A percentile compares a stretch with the other conserved stretches of the same genome.
Evolutionary conservation across 192 early-diverging fungal species (phyloP).

Genomic region (Coemansia sp.): DNA sequence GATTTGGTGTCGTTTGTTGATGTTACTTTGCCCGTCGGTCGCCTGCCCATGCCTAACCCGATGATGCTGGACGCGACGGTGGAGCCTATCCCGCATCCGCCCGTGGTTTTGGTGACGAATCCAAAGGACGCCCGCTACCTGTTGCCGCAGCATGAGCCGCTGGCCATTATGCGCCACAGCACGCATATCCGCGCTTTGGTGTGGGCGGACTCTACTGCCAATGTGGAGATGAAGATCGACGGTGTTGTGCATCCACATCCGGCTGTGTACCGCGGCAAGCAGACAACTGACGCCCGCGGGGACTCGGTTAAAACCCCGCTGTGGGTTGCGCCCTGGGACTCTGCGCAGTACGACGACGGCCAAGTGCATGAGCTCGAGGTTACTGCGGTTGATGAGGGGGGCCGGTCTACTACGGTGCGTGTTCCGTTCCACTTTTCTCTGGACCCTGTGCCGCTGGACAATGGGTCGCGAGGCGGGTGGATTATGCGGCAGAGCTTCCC

Average conservation of each 20-base stretch:
- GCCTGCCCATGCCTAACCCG: slow-evolving; percentile 60
- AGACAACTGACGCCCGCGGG: slow-evolving; percentile 23
- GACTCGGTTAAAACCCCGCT: slow-evolving; percentile 61
- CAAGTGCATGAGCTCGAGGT: slow-evolving; percentile 65
- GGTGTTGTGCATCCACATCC: slow-evolving; percentile 47
- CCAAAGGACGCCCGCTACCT: slow-evolving; percentile 84
- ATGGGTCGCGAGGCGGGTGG: slow-evolving; percentile 73
- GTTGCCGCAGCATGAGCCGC: slow-evolving; percentile 73
- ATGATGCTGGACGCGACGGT: slow-evolving; percentile 21
- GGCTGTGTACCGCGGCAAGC: slow-evolving; percentile 56
- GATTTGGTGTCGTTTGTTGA: slow-evolving; percentile 86
- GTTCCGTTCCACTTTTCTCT: slow-evolving; percentile 74
- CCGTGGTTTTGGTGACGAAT: slow-evolving; percentile 83
- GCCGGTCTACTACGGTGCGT: slow-evolving; percentile 49
- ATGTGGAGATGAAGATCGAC: slow-evolving; percentile 60
- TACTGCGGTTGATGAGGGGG: slow-evolving; percentile 61
- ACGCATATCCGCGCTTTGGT: slow-evolving; percentile 78
- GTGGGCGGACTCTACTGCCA: slow-evolving; percentile 59
- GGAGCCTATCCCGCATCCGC: slow-evolving; percentile 59
- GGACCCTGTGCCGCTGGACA: slow-evolving; percentile 54
- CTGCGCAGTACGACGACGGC: slow-evolving; percentile 68
- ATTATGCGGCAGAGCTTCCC: slow-evolving; percentile 68
- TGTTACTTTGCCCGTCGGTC: slow-evolving; percentile 62
- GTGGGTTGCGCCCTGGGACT: slow-evolving; percentile 75
- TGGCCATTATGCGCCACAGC: slow-evolving; percentile 61